phyloP scores from a whole-genome alignment of 371 early-diverging fungal genomes.

The Rhizopus stolonifer region DNA sequence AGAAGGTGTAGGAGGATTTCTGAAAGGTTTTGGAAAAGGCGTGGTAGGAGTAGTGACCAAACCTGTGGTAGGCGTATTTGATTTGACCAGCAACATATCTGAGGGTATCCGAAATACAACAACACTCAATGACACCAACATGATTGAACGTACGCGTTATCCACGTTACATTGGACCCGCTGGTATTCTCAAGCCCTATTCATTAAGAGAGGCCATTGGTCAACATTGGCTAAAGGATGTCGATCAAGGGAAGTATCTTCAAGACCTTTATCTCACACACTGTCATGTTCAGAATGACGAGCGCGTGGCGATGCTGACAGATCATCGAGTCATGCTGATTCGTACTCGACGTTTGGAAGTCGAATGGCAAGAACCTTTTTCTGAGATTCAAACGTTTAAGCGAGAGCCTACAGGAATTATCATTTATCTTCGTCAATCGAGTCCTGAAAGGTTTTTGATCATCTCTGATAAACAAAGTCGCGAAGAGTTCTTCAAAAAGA shows the following conservation, averaged over 20 bases:
- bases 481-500: slow-evolving; percentile 62
- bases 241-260: slow-evolving; percentile 75
- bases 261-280: slow-evolving; percentile 90
- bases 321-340: slow-evolving; percentile 66
- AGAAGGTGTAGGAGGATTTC: slow-evolving; percentile 93
- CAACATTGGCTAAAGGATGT: slow-evolving; percentile 88
- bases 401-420: slow-evolving; percentile 52
- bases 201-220: slow-evolving; percentile 83
- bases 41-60: slow-evolving; percentile 91
- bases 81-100: slow-evolving; percentile 88
- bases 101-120: slow-evolving; percentile 53
- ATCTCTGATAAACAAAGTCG: slow-evolving; percentile 57
- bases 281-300: slow-evolving; percentile 70
- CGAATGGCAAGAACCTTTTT: slow-evolving; percentile 70
- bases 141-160: slow-evolving; percentile 70
- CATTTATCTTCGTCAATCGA: slow-evolving; percentile 42
- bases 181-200: slow-evolving; percentile 75
- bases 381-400: slow-evolving; percentile 50
- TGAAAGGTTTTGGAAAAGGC: slow-evolving; percentile 96
- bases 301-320: slow-evolving; percentile 73
- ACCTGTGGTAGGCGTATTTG: slow-evolving; percentile 92
- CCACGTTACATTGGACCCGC: slow-evolving; percentile 87
- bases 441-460: slow-evolving; percentile 59
- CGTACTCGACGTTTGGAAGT: slow-evolving; percentile 60
- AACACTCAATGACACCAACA: slow-evolving; percentile 77